Evolutionary conservation across 2,329 filamentous ascomycete genomes (phyloP).

Genomic region (Helotiales sp.): DNA sequence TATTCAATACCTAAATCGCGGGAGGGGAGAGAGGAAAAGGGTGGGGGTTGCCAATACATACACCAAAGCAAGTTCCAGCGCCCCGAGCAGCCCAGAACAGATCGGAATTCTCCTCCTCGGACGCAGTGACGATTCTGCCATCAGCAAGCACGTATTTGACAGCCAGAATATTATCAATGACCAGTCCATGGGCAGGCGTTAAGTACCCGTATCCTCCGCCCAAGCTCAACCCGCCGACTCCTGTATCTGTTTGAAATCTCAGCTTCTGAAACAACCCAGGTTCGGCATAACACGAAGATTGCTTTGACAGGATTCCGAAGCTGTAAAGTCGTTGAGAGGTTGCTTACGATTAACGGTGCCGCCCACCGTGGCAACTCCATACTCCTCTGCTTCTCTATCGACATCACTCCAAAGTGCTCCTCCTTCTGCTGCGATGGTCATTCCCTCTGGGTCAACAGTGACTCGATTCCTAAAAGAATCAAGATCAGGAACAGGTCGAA

Average conservation of each 20-base stretch:
- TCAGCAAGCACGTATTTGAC: conserved; percentile 31
- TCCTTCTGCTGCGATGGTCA: conserved; percentile 31
- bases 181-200: conserved; percentile 45
- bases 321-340: background rate
- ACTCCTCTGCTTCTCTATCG: conserved; percentile 28
- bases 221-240: conserved; percentile 32
- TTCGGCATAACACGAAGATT: background rate
- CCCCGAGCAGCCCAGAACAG: conserved; percentile 36
- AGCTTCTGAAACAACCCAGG: background rate
- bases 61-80: conserved; percentile 32
- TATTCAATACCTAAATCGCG: no score
- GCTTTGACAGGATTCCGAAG: background rate
- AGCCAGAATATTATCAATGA: conserved; percentile 34
- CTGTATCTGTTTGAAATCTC: background rate
- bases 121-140: conserved; percentile 29
- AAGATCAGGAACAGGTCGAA: conserved; percentile 29
- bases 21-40: conserved; percentile 12
- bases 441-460: conserved; percentile 23
- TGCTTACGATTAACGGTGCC: conserved; percentile 29
- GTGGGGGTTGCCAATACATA: conserved; percentile 9
- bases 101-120: conserved; percentile 23
- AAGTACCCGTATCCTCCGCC: conserved; percentile 56
- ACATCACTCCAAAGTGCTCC: conserved; percentile 37
- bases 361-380: conserved; percentile 33
- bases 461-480: conserved; percentile 19